Evolutionary conservation across 2,329 filamentous ascomycete genomes (phyloP), one percentile per base, ranked within the genome.

Genomic region (Fusarium tuaranense): DNA sequence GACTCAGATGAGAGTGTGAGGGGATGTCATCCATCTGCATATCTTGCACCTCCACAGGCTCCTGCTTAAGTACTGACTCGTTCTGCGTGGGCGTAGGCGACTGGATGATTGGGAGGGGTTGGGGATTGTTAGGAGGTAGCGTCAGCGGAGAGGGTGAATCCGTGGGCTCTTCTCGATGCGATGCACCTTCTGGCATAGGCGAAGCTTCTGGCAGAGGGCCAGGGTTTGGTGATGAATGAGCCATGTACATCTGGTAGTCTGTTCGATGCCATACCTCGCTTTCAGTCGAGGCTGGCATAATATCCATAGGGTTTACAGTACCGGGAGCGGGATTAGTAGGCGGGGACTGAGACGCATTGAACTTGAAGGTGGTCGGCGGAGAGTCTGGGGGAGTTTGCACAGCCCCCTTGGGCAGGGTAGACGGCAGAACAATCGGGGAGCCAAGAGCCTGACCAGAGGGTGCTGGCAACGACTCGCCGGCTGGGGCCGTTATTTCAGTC

Each of bases 301-400:
- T 85, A 59, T 88, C 86, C 84, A 88, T 88, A 1, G 87, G 87
- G 46, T 88, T 89, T 12, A 87, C 87, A 5, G 87, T 89, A 38
- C 86, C 86, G 4, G 85, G 84, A 2, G 84, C 82, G 39, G 86
- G 81, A 58, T 82, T 74, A 6, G 67, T 64, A 14, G 83, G 79
- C 53, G 82, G 79, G 22, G 79, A 80, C 59, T 81, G 77, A 27
- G 79, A 79, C 9, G 74, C 66, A 61, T 69, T 74, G 39, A 78
- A 74, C 53, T 75, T 78, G 63, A 70, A 70, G 12, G 77, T 68
- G 27, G 65, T 58, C 8, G 78, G 75, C 44, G 80, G 76, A 18
- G 80, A 79, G 41, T 80, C 66, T 27, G 79, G 80, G 58, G 77
- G 75, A 14, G 76, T 80, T 53, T 77, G 76, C 41, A 72, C 70